Conservation (phyloP, 495 filamentous ascomycete genomes). For the Hyaloscypha variabilis region DNA sequence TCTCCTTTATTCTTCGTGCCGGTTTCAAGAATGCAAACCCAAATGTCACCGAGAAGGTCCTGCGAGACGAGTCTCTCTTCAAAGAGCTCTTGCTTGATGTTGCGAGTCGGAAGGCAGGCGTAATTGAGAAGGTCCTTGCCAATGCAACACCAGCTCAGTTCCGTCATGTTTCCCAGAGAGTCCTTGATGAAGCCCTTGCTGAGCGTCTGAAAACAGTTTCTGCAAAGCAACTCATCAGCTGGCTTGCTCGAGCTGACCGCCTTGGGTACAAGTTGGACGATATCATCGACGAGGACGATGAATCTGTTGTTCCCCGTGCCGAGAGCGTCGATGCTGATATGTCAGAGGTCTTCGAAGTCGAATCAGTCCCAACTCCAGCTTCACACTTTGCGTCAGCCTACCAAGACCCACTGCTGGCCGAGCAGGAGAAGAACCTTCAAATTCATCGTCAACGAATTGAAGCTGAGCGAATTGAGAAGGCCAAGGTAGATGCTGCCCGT, state of each 20-base stretch:
- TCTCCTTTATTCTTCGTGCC: slow-evolving; percentile 24
- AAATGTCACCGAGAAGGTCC: slow-evolving; percentile 16
- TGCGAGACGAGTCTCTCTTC: slow-evolving; percentile 18
- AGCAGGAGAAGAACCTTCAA: slow-evolving; percentile 16
- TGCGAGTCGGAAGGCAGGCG: slow-evolving; percentile 1
- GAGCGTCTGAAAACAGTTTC: slow-evolving; percentile 11
- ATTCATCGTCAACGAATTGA: no score
- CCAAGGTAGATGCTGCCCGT: neutral
- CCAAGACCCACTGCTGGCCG: slow-evolving; percentile 10
- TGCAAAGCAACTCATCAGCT: slow-evolving; percentile 18
- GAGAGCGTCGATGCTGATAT: slow-evolving; percentile 2
- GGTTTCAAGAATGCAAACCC: slow-evolving; percentile 25
- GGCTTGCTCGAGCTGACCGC: slow-evolving; percentile 22
- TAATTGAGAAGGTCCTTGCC: slow-evolving; percentile 11
- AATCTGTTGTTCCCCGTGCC: slow-evolving; percentile 18
- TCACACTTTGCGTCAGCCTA: neutral
- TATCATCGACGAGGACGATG: slow-evolving; percentile 22
- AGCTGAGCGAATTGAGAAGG: neutral
- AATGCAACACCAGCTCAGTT: neutral
- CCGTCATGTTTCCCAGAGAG: neutral
- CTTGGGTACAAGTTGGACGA: slow-evolving; percentile 28
- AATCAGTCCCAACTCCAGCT: neutral
- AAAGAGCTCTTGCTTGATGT: slow-evolving; percentile 6
- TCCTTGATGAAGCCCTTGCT: slow-evolving; percentile 14
- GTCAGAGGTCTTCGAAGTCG: neutral